phyloP scores from a whole-genome alignment of 2,329 filamentous ascomycete genomes.

The Cylindrodendrum hubeiense region DNA sequence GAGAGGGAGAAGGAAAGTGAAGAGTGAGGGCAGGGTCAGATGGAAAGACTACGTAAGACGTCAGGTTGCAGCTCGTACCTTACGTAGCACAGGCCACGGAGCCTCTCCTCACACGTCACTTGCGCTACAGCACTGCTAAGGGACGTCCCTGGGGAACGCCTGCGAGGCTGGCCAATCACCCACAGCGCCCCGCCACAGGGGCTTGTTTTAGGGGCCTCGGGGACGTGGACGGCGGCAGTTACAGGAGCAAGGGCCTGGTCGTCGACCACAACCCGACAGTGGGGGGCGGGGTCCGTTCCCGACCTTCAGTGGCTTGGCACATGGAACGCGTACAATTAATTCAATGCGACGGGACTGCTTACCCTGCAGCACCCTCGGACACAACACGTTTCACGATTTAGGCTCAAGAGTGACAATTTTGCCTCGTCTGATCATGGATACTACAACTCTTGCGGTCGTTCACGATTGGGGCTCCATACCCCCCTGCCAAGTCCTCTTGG shows the following conservation, averaged over 20 bases:
- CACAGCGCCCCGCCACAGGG: constrained; percentile 4
- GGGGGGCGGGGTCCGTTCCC: background rate
- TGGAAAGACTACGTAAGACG: background rate
- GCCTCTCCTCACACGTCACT: background rate
- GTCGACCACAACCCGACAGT: background rate
- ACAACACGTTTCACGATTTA: too few species aligned
- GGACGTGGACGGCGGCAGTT: background rate
- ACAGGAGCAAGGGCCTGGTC: too few species aligned
- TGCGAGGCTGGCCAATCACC: constrained; percentile 12
- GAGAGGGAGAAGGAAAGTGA: background rate
- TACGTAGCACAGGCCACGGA: background rate
- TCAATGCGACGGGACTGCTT: background rate
- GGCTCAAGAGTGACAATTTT: too few species aligned
- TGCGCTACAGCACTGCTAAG: background rate
- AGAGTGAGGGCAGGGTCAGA: background rate
- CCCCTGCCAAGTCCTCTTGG: too few species aligned
- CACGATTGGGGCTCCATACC: too few species aligned
- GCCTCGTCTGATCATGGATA: too few species aligned
- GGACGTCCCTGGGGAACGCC: background rate
- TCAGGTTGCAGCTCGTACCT: background rate
- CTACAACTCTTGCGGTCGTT: too few species aligned
- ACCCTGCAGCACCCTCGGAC: background rate
- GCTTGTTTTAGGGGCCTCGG: constrained; percentile 6
- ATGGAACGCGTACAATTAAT: background rate
- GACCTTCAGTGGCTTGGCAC: background rate